Evolutionary conservation across 2,329 filamentous ascomycete species (phyloP).

Genomic region (Huntiella savannae): DNA sequence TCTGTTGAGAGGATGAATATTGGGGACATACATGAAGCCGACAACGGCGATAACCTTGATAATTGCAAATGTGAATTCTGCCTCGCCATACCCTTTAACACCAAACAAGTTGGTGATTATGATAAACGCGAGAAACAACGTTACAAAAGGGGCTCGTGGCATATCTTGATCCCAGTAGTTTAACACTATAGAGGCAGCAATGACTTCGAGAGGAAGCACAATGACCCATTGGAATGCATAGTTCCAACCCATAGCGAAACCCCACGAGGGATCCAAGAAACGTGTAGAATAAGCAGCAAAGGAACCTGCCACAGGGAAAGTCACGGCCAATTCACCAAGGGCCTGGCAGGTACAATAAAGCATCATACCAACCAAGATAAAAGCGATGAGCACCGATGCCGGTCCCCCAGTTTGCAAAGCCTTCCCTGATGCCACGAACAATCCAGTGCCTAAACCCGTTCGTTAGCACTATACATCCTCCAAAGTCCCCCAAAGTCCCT

Average conservation of each 20-base stretch:
- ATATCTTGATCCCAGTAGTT: conserved; percentile 54
- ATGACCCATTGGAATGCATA: conserved; percentile 72
- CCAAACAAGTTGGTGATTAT: conserved; percentile 73
- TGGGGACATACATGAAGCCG: conserved; percentile 54
- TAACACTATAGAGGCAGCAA: conserved; percentile 70
- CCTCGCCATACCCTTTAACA: conserved; percentile 75
- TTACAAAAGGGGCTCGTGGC: conserved; percentile 57
- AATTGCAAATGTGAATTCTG: conserved; percentile 71
- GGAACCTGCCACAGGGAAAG: conserved; percentile 79
- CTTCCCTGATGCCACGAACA: conserved; percentile 69
- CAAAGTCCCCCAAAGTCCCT: not conserved
- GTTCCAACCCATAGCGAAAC: conserved; percentile 92
- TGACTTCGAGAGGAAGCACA: conserved; percentile 67
- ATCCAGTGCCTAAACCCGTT: conserved; percentile 42
- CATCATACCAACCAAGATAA: conserved; percentile 64
- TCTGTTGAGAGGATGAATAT: not conserved
- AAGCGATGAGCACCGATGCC: conserved; percentile 60
- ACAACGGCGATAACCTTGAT: conserved; percentile 75
- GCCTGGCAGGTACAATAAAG: conserved; percentile 83
- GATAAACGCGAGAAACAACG: conserved; percentile 60
- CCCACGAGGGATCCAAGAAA: conserved; percentile 86
- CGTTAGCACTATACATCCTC: conserved; percentile 6
- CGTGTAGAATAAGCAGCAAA: conserved; percentile 85
- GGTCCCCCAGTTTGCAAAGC: conserved; percentile 57
- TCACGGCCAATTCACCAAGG: conserved; percentile 74